phyloP scores from a whole-genome alignment of 129 eudicot species.

The Helianthus annuus region HanXRQr2.0-SUNRISE NC_035449.2:9051613-9052112 shows the following conservation, averaged over 20 bases:
- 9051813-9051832: slow-evolving; percentile 23
- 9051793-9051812: slow-evolving; percentile 24
- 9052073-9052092: too few species aligned
- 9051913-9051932: background rate
- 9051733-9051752: background rate
- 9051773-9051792: slow-evolving; percentile 23
- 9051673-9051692: background rate
- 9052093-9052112: too few species aligned
- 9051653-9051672: background rate
- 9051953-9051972: background rate
- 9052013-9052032: too few species aligned
- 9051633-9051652: slow-evolving; percentile 16
- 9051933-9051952: too few species aligned
- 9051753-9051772: background rate
- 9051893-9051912: slow-evolving; percentile 16
- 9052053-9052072: too few species aligned
- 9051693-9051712: background rate
- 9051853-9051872: slow-evolving; percentile 26
- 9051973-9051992: too few species aligned
- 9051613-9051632: background rate
- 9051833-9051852: slow-evolving; percentile 23
- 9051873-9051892: slow-evolving; percentile 8
- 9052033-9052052: too few species aligned
- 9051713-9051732: background rate
- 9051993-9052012: too few species aligned